Evolutionary conservation across 306 rosid species (phyloP), one percentile per base, ranked within the genome.

Genomic region (Argentina anserina): DNA sequence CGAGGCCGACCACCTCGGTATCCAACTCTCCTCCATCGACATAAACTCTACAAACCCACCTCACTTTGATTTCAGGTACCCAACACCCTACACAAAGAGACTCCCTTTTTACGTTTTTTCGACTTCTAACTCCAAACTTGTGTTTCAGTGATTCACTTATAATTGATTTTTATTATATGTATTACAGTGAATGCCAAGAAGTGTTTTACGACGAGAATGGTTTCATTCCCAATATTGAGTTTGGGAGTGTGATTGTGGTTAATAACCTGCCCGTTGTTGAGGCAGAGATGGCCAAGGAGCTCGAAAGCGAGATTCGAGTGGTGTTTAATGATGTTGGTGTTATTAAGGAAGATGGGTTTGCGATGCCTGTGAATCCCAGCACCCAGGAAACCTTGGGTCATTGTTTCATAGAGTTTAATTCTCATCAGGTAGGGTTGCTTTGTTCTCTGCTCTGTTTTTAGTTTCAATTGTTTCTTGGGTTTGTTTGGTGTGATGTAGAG

Each of bases 201-300:
- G 81, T 70, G 37, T 71, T 70, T 34, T 71, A 64, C 72, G 72
- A 78, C 47, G 81, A 63, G 31, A 65, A 63, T 20, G 81, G 76
- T n/a, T 64, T 78, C n/a, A 70, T 41, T 12, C 37, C 31, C 26
- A 47, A 61, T 15, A 26, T 78, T 11, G 67, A 64, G 40, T 65
- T 78, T 34, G 74, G 39, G 3, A 21, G 50, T 26, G 65, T 72
- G 39, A 61, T 78, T 5, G 67, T 78, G 13, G 76, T 78, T 8
- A 70, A 31, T 25, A 55, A 71, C 43, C 65, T 63, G 29, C 72
- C 76, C 20, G 18, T 77, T 28, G 65, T 71, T 18, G 49, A 69
- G 34, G 66, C 33, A 5, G 60, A 53, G 59, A 59, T 33, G 55
- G 72, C 52, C 21, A 26, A 56, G 59, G 20, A 49, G 65, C 72